phyloP scores from a whole-genome alignment of 2,329 filamentous ascomycete genomes.

The Aspergillus vadensis region DNA sequence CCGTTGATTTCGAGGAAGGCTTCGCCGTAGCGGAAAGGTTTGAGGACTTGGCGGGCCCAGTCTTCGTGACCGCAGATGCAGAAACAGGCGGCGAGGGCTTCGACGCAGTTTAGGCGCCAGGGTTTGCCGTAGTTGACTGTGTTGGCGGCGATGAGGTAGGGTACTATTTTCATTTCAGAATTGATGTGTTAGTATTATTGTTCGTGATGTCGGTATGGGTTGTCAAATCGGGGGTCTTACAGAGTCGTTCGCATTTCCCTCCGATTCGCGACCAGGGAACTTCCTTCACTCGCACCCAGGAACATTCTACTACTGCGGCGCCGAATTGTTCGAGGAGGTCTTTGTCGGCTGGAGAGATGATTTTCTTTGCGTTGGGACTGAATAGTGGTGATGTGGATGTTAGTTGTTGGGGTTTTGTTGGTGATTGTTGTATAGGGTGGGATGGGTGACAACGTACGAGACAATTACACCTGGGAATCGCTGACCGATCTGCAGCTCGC shows the following conservation, averaged over 20 bases:
- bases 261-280: constrained; percentile 90
- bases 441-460: constrained; percentile 54
- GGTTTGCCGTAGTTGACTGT: constrained; percentile 96
- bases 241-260: constrained; percentile 83
- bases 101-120: constrained; percentile 92
- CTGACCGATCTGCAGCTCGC: constrained; percentile 87
- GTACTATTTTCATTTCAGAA: constrained; percentile 53
- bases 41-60: constrained; percentile 83
- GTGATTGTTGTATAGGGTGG: too few species aligned
- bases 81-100: constrained; percentile 90
- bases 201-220: not conserved
- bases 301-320: constrained; percentile 94
- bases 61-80: constrained; percentile 88
- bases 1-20: constrained; percentile 91
- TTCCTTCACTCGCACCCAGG: constrained; percentile 90
- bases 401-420: not conserved
- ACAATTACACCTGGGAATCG: constrained; percentile 91
- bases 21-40: constrained; percentile 83
- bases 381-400: not conserved
- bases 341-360: constrained; percentile 79
- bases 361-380: constrained; percentile 81
- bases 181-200: not conserved
- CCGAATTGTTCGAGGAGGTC: constrained; percentile 83
- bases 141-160: constrained; percentile 95
- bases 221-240: constrained; percentile 35